Evolutionary conservation across 1,139 yeast species (phyloP).

Genomic region (Meyerozyma elateridarum): DNA sequence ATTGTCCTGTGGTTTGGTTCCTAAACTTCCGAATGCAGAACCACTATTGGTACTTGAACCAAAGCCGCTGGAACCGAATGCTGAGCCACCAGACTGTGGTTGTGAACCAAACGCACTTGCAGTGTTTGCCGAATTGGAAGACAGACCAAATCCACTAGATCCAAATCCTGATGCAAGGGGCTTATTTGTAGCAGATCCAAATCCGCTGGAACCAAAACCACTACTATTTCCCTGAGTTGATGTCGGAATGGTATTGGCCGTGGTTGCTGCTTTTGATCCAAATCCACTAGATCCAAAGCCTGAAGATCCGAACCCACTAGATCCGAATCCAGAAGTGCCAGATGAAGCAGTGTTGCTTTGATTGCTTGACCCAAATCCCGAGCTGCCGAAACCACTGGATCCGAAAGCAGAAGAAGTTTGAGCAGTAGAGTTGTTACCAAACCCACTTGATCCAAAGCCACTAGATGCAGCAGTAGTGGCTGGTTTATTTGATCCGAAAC

Average conservation of each 20-base stretch:
- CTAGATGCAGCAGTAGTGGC: conserved; percentile 3
- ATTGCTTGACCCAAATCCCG: conserved; percentile 6
- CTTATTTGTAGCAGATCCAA: conserved; percentile 5
- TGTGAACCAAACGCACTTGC: conserved; percentile 7
- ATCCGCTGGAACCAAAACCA: conserved; percentile 7
- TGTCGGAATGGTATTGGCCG: no score
- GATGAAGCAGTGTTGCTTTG: neutral
- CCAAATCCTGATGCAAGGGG: conserved; percentile 5
- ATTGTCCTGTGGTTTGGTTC: conserved; percentile 1
- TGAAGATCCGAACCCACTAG: neutral
- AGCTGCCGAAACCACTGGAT: conserved; percentile 5
- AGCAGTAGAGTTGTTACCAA: conserved; percentile 6
- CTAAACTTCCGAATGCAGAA: conserved; percentile 6
- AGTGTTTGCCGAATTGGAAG: conserved; percentile 1
- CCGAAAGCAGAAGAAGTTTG: conserved; percentile 1
- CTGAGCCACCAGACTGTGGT: conserved; percentile 10
- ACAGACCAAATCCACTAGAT: conserved; percentile 3
- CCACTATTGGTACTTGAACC: conserved; percentile 5
- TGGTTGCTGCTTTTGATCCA: no score
- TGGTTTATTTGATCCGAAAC: conserved; percentile 3
- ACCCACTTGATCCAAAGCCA: conserved; percentile 6
- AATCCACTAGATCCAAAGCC: neutral
- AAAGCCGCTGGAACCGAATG: conserved; percentile 10
- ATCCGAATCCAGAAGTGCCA: neutral
- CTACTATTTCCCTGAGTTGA: no score